Percentiles rank a stretch among this genome's conserved stretches.
phyloP scores from a whole-genome alignment of 768 basidiomycete species.

The Phylloporus scabripes region DNA sequence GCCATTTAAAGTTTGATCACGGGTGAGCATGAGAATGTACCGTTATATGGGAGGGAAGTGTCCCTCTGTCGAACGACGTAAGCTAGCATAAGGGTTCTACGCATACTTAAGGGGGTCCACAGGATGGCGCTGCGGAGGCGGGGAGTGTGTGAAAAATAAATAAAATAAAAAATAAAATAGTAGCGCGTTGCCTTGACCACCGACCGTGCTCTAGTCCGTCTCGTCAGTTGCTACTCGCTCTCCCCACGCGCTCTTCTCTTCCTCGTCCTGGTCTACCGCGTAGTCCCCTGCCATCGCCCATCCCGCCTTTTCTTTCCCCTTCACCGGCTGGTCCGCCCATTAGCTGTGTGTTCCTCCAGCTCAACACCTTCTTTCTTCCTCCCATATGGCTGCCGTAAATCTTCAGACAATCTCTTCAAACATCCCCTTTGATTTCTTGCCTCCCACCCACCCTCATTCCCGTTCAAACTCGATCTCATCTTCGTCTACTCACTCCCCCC shows the following conservation, averaged over 20 bases:
- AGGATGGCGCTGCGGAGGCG: no score
- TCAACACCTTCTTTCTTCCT: conserved; percentile 35
- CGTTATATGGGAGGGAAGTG: no score
- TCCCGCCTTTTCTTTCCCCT: conserved; percentile 4
- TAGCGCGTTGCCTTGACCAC: conserved; percentile 50
- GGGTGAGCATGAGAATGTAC: no score
- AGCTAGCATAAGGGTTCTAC: no score
- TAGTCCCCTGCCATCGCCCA: conserved; percentile 10
- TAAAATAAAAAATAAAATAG: background rate
- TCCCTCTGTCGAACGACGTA: no score
- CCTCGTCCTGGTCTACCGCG: conserved; percentile 24
- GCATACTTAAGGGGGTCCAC: no score
- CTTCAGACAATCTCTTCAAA: conserved; percentile 65
- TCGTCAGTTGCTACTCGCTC: conserved; percentile 23
- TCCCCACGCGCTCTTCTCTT: conserved; percentile 17
- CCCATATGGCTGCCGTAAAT: conserved; percentile 65
- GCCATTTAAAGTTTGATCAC: no score
- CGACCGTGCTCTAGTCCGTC: conserved; percentile 33
- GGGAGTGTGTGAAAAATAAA: conserved; percentile 1
- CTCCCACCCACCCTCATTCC: conserved; percentile 58
- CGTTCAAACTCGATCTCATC: conserved; percentile 77
- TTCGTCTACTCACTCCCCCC: conserved; percentile 64
- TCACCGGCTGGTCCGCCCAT: conserved; percentile 55
- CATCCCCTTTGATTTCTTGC: conserved; percentile 68
- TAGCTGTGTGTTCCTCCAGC: conserved; percentile 30